These are phyloP conservation scores for Pholiota conissans DNA, from an alignment of 768 basidiomycete genomes.

Conservation along the genomic window DNA sequence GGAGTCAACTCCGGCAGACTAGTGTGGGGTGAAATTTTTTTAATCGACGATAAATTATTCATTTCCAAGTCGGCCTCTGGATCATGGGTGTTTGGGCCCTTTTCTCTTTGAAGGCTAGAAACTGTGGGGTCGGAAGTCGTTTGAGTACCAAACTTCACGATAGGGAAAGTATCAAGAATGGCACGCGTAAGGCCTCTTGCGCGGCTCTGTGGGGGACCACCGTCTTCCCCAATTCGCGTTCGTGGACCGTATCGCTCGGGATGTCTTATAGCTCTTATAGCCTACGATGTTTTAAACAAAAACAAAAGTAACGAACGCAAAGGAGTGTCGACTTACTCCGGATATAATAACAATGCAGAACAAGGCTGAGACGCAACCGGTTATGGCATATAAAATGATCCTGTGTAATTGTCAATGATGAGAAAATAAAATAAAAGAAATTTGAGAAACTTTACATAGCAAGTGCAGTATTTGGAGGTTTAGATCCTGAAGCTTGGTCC, in stretches of 20 bases:
- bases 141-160: slow-evolving; percentile 75
- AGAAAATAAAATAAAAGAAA: neutral
- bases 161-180: slow-evolving; percentile 93
- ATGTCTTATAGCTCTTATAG: slow-evolving; percentile 79
- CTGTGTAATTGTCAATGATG: slow-evolving; percentile 31
- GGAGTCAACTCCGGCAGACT: neutral
- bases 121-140: neutral
- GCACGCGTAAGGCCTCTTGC: slow-evolving; percentile 88
- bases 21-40: neutral
- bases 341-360: slow-evolving; percentile 85
- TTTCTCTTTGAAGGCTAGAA: neutral
- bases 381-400: slow-evolving; percentile 86
- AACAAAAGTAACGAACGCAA: slow-evolving; percentile 7
- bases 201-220: slow-evolving; percentile 55
- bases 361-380: slow-evolving; percentile 82
- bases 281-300: slow-evolving; percentile 48
- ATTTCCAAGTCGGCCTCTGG: slow-evolving; percentile 17
- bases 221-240: slow-evolving; percentile 35
- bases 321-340: slow-evolving; percentile 53
- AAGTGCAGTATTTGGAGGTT: slow-evolving; percentile 51
- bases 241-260: slow-evolving; percentile 92
- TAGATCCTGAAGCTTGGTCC: slow-evolving; percentile 16
- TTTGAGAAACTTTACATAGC: slow-evolving; percentile 75
- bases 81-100: slow-evolving; percentile 16
- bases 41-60: slow-evolving; percentile 2